Evolutionary conservation across 306 rosid species (phyloP).

Genomic region (Castanopsis chinensis): DNA sequence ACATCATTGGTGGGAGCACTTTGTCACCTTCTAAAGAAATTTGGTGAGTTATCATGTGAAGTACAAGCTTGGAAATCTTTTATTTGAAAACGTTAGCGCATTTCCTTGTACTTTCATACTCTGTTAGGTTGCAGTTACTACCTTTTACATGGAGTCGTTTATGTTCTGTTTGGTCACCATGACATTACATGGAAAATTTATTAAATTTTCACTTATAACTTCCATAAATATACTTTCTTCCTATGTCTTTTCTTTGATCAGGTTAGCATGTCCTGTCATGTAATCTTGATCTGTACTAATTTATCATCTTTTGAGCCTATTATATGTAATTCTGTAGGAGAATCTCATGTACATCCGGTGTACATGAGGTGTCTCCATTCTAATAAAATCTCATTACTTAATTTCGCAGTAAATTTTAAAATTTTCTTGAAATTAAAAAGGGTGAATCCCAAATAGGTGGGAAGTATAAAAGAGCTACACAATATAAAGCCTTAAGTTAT

Average conservation of each 20-base stretch:
- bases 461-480: no score
- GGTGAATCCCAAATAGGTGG: no score
- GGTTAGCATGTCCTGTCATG: background rate
- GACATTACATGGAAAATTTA: background rate
- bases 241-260: background rate
- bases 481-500: no score
- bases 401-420: no score
- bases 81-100: background rate
- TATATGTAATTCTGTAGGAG: no score
- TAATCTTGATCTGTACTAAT: background rate
- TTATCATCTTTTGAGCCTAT: background rate
- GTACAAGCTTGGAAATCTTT: constrained; percentile 6
- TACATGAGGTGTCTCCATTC: no score
- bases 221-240: background rate
- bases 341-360: no score
- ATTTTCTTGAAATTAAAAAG: no score
- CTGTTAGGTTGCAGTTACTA: background rate
- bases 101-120: background rate
- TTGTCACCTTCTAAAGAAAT: constrained; percentile 71
- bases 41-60: constrained; percentile 39
- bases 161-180: background rate
- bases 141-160: background rate
- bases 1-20: constrained; percentile 54
- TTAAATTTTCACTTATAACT: background rate
- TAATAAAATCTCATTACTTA: no score